Base-by-base conservation (phyloP, 176 grass and related monocot species). In the Aegilops tauschii region DNA sequence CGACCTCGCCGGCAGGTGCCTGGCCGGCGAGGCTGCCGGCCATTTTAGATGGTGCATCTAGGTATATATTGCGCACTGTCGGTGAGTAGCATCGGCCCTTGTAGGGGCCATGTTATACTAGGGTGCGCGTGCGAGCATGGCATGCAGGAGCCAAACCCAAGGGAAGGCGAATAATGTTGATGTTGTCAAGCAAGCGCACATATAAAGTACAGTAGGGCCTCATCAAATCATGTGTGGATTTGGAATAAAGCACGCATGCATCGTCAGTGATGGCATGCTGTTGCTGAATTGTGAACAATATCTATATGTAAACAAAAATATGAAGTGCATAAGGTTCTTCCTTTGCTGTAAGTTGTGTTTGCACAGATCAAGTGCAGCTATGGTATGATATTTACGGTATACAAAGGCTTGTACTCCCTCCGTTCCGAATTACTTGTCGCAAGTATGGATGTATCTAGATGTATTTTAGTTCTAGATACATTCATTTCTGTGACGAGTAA, bases 191-290 rank as follows among this genome's bases (percentile, higher is more conserved):
- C 45, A 62, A 81, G 69, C 76, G 77, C 81, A 69, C 44, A 45
- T 21, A 58, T 58, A 58, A 63, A 69, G 70, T 79, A 80, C 4
- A 44, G 18, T 84, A 81, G 77, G 16, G 61, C 67, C 28, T 69
- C 21, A 52, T 73, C 58, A 78, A 30, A 23, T 80, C 44, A 27
- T 76, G 44, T 76, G 77, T 66, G 69, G 25, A 76, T 49, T 88
- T 59, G 76, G 81, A 91, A 88, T 88, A 91, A 84, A 76, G 12
- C 61, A 88, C 80, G 59, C 85, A 80, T 69, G 69, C 69, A 68
- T 80, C 69, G 61, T 76, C 61, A 85, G 45, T 45, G 68, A 85
- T 90, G 71, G 34, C 50, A 76, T 76, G 73, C 45, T 31, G 14
- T 50, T 77, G 44, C 88, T 76, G 80, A 81, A 52, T 50, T 84